phyloP scores from a whole-genome alignment of 441 rosid species.

The Erodium moschatum region DNA sequence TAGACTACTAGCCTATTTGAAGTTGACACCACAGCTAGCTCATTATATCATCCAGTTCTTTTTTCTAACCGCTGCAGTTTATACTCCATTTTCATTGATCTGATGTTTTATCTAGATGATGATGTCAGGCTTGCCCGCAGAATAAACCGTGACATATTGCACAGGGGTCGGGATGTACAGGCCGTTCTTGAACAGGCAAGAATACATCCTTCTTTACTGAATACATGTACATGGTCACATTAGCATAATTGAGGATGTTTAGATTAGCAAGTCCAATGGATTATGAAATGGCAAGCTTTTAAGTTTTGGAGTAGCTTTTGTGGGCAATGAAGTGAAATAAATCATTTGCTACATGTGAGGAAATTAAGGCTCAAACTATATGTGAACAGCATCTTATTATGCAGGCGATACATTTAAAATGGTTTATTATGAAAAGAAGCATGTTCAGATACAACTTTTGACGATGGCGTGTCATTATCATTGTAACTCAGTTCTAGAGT shows the following conservation, averaged over 20 bases:
- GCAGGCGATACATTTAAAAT: not conserved
- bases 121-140: conserved; percentile 97
- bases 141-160: conserved; percentile 80
- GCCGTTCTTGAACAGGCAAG: conserved; percentile 88
- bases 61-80: not conserved
- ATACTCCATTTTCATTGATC: conserved; percentile 16
- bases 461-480: not conserved
- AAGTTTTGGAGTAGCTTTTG: not conserved
- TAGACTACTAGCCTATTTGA: not conserved
- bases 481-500: not conserved
- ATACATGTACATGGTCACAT: not conserved
- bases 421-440: not conserved
- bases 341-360: not conserved
- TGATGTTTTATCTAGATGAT: conserved; percentile 47
- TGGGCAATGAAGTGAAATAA: not conserved
- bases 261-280: not conserved
- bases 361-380: not conserved
- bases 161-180: conserved; percentile 78
- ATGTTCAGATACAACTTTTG: not conserved
- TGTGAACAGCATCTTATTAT: not conserved
- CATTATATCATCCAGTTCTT: not conserved
- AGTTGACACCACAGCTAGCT: not conserved
- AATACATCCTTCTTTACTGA: not conserved
- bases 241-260: not conserved
- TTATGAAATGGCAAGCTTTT: not conserved